A percentile compares a stretch with the other conserved stretches of the same genome.
phyloP scores from a whole-genome alignment of 164 flowering plant species.

The Magnolia sinica region DNA sequence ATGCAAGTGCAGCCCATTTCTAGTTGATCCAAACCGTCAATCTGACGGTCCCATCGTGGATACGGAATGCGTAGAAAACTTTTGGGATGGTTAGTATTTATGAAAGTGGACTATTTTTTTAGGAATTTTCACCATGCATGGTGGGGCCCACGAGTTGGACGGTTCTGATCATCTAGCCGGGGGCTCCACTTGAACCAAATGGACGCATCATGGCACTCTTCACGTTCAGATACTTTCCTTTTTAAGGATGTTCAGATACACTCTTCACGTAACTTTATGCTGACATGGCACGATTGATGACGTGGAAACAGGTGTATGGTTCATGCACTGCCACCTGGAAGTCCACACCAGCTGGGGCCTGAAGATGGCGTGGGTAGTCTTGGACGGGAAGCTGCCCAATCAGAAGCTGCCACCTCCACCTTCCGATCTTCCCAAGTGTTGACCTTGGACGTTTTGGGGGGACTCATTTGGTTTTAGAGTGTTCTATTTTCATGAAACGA shows the following conservation, averaged over 20 bases:
- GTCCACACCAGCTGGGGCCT: conserved; percentile 60
- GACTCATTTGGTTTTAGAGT: too few species aligned
- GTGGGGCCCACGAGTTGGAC: conserved; percentile 28
- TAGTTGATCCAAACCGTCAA: too few species aligned
- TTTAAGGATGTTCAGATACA: too few species aligned
- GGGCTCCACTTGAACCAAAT: conserved; percentile 48
- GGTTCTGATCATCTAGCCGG: conserved; percentile 45
- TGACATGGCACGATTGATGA: not conserved
- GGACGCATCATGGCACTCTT: conserved; percentile 48
- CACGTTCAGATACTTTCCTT: not conserved
- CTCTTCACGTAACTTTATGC: not conserved
- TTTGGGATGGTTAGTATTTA: too few species aligned
- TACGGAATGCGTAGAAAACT: too few species aligned
- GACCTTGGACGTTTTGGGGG: conserved; percentile 1
- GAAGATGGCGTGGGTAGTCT: conserved; percentile 54
- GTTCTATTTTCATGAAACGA: too few species aligned
- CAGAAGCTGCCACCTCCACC: conserved; percentile 60
- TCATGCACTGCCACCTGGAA: conserved; percentile 64
- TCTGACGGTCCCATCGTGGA: too few species aligned
- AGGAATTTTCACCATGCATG: too few species aligned
- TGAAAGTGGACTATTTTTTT: conserved; percentile 10
- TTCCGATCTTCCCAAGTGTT: conserved; percentile 54
- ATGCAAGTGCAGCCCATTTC: too few species aligned
- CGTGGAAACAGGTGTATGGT: conserved; percentile 45
- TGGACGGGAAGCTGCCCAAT: conserved; percentile 39